phyloP scores from a whole-genome alignment of 2,329 filamentous ascomycete species.

The Pyrenophora teres region DNA sequence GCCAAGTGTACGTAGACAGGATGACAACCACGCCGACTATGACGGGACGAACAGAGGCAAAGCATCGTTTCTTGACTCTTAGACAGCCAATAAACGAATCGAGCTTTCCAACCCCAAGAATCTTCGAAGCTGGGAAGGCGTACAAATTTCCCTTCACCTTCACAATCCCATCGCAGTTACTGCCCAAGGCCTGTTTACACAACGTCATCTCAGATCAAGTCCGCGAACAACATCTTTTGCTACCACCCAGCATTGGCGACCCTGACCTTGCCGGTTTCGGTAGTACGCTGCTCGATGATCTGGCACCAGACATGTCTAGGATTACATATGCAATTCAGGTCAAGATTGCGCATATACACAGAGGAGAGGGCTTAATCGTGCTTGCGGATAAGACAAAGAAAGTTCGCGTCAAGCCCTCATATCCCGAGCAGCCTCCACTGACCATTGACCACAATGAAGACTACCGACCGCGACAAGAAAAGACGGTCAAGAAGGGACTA shows the following conservation, averaged over 20 bases:
- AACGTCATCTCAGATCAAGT: conserved; percentile 56
- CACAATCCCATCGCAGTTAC: conserved; percentile 63
- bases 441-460: conserved; percentile 54
- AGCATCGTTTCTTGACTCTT: conserved; percentile 65
- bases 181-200: conserved; percentile 65
- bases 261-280: conserved; percentile 58
- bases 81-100: conserved; percentile 61
- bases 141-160: conserved; percentile 69
- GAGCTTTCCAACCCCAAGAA: conserved; percentile 59
- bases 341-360: conserved; percentile 49
- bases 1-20: conserved; percentile 60
- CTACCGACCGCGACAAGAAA: conserved; percentile 62
- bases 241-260: conserved; percentile 67
- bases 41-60: conserved; percentile 59
- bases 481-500: conserved; percentile 63
- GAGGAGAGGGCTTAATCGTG: conserved; percentile 48
- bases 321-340: conserved; percentile 62
- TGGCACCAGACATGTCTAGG: conserved; percentile 66
- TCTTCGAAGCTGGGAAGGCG: conserved; percentile 58
- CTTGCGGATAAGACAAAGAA: conserved; percentile 60
- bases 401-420: conserved; percentile 63
- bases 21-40: conserved; percentile 58
- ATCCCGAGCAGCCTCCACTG: conserved; percentile 65
- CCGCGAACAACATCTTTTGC: conserved; percentile 59
- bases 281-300: conserved; percentile 60